A percentile compares a stretch with the other conserved stretches of the same genome.
Conservation (phyloP, 2,329 filamentous ascomycete species). For the Beauveria medogensis region DNA sequence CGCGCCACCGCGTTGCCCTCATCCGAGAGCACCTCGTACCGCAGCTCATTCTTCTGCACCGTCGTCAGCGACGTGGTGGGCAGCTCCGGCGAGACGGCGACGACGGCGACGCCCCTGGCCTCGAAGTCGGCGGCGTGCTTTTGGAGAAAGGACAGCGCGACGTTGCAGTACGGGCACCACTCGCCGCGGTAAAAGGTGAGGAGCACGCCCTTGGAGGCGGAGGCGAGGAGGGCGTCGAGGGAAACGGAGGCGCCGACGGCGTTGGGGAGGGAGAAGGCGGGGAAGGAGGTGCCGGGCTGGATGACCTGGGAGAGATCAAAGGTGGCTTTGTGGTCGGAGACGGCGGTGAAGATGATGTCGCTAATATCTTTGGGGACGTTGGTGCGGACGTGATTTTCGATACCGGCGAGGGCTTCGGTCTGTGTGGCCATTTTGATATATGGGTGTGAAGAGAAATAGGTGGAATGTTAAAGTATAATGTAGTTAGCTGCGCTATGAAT, state of each 20-base stretch:
- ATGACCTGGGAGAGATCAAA: constrained; percentile 22
- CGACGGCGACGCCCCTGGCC: constrained; percentile 30
- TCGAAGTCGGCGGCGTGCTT: constrained; percentile 26
- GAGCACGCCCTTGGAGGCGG: constrained; percentile 23
- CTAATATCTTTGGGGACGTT: constrained; percentile 2
- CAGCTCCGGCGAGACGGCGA: constrained; percentile 34
- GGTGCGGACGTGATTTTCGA: constrained; percentile 8
- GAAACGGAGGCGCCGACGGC: constrained; percentile 26
- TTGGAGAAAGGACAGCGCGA: constrained; percentile 29
- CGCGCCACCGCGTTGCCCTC: constrained; percentile 26
- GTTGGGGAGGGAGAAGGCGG: constrained; percentile 26
- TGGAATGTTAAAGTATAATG: background rate
- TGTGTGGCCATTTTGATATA: constrained; percentile 5
- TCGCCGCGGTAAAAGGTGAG: constrained; percentile 39
- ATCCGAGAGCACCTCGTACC: constrained; percentile 34
- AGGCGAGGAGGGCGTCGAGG: constrained; percentile 21
- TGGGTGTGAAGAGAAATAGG: background rate
- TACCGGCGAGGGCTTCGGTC: constrained; percentile 2
- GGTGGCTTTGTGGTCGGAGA: constrained; percentile 4
- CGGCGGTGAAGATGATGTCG: constrained; percentile 6
- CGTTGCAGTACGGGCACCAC: constrained; percentile 40
- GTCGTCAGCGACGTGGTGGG: constrained; percentile 29
- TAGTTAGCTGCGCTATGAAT: background rate
- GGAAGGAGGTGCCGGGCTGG: constrained; percentile 26
- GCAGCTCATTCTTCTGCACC: constrained; percentile 31